These are phyloP conservation scores for Solanum arcanum DNA, from an alignment of 257 asterid genomes.

Conservation along the genomic window DNA sequence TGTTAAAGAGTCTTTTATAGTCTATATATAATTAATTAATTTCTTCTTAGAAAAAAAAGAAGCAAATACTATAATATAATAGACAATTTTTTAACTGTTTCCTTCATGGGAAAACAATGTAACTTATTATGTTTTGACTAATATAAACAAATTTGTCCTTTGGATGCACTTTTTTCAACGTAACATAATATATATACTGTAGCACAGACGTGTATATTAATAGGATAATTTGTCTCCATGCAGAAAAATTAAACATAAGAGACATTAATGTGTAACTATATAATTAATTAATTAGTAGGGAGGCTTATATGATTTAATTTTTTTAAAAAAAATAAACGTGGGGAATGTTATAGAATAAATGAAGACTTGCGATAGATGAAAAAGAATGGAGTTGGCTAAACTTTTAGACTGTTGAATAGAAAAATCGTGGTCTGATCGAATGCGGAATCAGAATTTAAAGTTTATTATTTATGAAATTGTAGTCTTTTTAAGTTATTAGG, in stretches of 20 bases:
- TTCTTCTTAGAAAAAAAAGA: background rate
- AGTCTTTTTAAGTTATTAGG: background rate
- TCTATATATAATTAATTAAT: background rate
- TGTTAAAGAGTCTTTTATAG: background rate
- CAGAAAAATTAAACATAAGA: background rate
- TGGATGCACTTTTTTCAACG: background rate
- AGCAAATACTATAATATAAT: background rate
- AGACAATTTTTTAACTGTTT: background rate
- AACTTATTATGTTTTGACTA: background rate
- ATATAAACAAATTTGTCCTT: background rate
- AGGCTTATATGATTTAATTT: background rate
- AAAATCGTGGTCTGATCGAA: background rate
- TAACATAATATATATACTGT: background rate
- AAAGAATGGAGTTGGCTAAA: background rate
- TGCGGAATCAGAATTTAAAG: background rate
- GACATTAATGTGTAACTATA: background rate
- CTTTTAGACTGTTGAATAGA: background rate
- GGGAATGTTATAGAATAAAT: background rate
- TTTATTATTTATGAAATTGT: background rate
- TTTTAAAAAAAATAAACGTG: background rate
- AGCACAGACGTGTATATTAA: background rate
- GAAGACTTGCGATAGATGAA: background rate
- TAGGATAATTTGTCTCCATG: background rate
- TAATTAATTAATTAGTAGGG: background rate
- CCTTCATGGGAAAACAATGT: background rate